Evolutionary conservation across 768 basidiomycete genomes (phyloP).

Genomic region (Lentinus tigrinus): DNA sequence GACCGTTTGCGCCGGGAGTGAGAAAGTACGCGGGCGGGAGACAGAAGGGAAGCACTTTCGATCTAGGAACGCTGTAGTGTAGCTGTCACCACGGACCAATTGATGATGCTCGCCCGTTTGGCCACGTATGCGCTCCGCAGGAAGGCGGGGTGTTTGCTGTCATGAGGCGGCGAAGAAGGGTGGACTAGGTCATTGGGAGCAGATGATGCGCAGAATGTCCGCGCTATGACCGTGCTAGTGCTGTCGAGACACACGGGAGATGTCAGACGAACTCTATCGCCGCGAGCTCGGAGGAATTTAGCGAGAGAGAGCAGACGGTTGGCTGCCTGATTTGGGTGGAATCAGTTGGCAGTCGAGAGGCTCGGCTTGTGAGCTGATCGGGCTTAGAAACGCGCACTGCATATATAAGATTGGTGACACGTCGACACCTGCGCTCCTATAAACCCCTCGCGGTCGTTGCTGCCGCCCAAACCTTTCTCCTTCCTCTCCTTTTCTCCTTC

Average conservation of each 20-base stretch:
- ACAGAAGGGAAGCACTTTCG: conserved; percentile 69
- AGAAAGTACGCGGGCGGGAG: conserved; percentile 68
- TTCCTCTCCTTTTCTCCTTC: conserved; percentile 18
- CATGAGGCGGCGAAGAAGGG: conserved; percentile 7
- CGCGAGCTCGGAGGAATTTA: neutral
- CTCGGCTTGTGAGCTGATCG: conserved; percentile 11
- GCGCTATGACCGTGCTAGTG: conserved; percentile 7
- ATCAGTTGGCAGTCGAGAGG: neutral
- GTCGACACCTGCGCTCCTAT: conserved; percentile 32
- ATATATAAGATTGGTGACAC: conserved; percentile 39
- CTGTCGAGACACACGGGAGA: neutral
- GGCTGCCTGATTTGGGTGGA: neutral
- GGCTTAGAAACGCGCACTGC: conserved; percentile 10
- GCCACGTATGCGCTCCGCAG: conserved; percentile 15
- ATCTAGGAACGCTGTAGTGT: conserved; percentile 39
- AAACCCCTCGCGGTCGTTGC: conserved; percentile 23
- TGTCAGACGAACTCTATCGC: neutral
- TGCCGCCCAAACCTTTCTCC: conserved; percentile 8
- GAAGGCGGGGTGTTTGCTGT: conserved; percentile 1
- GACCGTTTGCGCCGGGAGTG: conserved; percentile 49
- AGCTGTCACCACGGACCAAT: conserved; percentile 3
- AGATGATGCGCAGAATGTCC: conserved; percentile 16
- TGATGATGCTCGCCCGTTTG: neutral
- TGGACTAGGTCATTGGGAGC: too few species aligned
- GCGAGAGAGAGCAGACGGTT: conserved; percentile 1